Percentiles rank a stretch among this genome's conserved stretches.
These are phyloP conservation scores for Dendrobium chrysotoxum DNA, from an alignment of 106 monocot genomes.

Conservation along the genomic window DNA sequence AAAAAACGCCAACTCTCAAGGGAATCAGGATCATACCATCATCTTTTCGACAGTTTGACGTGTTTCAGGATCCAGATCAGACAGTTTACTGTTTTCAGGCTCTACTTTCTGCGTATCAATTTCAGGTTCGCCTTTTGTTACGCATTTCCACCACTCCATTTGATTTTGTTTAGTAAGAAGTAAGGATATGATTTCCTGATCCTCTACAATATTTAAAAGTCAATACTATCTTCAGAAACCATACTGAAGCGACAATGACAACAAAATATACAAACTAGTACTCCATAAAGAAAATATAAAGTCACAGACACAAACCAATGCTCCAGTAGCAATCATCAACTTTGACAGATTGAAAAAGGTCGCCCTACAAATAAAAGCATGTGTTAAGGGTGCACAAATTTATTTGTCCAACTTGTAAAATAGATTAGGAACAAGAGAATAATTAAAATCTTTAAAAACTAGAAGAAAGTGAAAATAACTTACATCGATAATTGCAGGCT, in stretches of 20 bases:
- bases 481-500: conserved; percentile 80
- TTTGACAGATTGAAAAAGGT: conserved; percentile 59
- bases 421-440: not conserved
- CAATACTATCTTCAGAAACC: not conserved
- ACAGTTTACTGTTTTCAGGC: conserved; percentile 82
- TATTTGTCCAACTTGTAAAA: not conserved
- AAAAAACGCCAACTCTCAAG: not conserved
- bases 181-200: conserved; percentile 60
- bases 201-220: conserved; percentile 41
- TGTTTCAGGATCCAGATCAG: conserved; percentile 96
- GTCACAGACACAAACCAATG: conserved; percentile 38
- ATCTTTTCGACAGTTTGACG: conserved; percentile 87
- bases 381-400: not conserved
- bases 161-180: conserved; percentile 91
- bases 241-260: not conserved
- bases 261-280: not conserved
- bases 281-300: not conserved
- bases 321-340: conserved; percentile 96
- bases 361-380: conserved; percentile 41
- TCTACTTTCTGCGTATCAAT: conserved; percentile 93
- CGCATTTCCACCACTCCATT: conserved; percentile 95
- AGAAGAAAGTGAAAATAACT: conserved; percentile 17
- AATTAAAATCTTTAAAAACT: not conserved
- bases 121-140: conserved; percentile 84
- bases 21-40: conserved; percentile 53